Evolutionary conservation across 768 basidiomycete genomes (phyloP).

Genomic region (Lactarius akahatsu): DNA sequence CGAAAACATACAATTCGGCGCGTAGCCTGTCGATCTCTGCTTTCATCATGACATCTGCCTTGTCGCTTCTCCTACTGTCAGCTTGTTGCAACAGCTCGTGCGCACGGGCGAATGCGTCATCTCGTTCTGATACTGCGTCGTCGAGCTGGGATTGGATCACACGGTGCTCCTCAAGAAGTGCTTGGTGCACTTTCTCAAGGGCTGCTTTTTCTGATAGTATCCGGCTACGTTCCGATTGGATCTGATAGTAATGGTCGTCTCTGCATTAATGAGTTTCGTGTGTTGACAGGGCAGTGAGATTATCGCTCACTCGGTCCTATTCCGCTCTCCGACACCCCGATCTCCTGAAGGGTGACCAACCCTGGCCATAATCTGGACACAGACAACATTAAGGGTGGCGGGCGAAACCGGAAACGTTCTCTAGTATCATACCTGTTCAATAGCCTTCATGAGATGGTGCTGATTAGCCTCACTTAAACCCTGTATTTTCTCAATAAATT

Average conservation of each 20-base stretch:
- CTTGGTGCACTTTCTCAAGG: slow-evolving; percentile 76
- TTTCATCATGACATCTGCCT: slow-evolving; percentile 73
- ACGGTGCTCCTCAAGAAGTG: slow-evolving; percentile 73
- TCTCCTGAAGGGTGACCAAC: slow-evolving; percentile 52
- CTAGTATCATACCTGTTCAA: slow-evolving; percentile 67
- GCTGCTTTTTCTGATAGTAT: slow-evolving; percentile 84
- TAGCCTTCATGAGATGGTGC: slow-evolving; percentile 88
- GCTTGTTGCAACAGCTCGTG: slow-evolving; percentile 57
- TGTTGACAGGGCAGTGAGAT: neutral
- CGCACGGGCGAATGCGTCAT: slow-evolving; percentile 67
- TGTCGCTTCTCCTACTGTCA: slow-evolving; percentile 61
- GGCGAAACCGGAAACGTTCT: neutral
- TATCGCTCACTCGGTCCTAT: slow-evolving; percentile 75
- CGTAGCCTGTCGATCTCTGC: slow-evolving; percentile 81
- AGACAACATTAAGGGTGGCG: slow-evolving; percentile 8
- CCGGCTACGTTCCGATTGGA: slow-evolving; percentile 77
- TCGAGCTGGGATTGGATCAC: slow-evolving; percentile 73
- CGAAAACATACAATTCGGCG: slow-evolving; percentile 71
- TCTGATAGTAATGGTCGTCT: slow-evolving; percentile 85
- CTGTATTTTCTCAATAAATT: slow-evolving; percentile 88
- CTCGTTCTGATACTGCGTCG: slow-evolving; percentile 73
- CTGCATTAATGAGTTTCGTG: slow-evolving; percentile 39
- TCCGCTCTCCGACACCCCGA: slow-evolving; percentile 51
- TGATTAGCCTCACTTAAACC: slow-evolving; percentile 79
- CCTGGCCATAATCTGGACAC: slow-evolving; percentile 69